These are phyloP conservation scores for Phytophthora quininea DNA, from an alignment of 352 stramenopile species.

Conservation along the genomic window DNA sequence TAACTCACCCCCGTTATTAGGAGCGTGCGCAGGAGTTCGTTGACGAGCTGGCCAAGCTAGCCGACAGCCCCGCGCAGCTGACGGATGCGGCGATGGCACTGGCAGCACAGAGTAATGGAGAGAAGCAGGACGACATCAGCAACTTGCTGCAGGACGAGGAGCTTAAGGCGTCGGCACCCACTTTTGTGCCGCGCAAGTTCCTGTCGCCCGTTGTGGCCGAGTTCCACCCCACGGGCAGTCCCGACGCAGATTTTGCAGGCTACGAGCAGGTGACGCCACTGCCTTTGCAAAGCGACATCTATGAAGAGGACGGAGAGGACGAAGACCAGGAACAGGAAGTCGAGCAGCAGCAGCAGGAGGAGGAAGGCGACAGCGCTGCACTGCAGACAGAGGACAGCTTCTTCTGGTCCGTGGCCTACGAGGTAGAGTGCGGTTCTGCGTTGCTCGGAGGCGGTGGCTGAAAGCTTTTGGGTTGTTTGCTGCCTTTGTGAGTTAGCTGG, in stretches of 20 bases:
- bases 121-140: constrained; percentile 47
- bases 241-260: constrained; percentile 11
- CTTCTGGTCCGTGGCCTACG: constrained; percentile 87
- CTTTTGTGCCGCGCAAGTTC: constrained; percentile 68
- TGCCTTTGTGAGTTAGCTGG: constrained; percentile 49
- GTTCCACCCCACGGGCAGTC: constrained; percentile 29
- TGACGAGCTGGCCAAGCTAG: constrained; percentile 66
- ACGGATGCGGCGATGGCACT: constrained; percentile 39
- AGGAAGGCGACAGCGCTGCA: constrained; percentile 22
- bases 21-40: constrained; percentile 74
- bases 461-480: constrained; percentile 22
- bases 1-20: constrained; percentile 20
- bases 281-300: constrained; percentile 20
- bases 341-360: constrained; percentile 28
- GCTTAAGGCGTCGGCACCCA: constrained; percentile 74
- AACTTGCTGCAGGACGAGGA: constrained; percentile 53
- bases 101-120: constrained; percentile 29
- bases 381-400: constrained; percentile 82
- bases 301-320: constrained; percentile 14
- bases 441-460: background rate
- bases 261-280: constrained; percentile 10
- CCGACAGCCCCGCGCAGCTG: constrained; percentile 61
- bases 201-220: constrained; percentile 26
- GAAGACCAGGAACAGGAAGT: constrained; percentile 1
- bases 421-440: constrained; percentile 51